These are phyloP conservation scores for Acacia concinna DNA, from an alignment of 331 rosid species.

Conservation along the genomic window DNA sequence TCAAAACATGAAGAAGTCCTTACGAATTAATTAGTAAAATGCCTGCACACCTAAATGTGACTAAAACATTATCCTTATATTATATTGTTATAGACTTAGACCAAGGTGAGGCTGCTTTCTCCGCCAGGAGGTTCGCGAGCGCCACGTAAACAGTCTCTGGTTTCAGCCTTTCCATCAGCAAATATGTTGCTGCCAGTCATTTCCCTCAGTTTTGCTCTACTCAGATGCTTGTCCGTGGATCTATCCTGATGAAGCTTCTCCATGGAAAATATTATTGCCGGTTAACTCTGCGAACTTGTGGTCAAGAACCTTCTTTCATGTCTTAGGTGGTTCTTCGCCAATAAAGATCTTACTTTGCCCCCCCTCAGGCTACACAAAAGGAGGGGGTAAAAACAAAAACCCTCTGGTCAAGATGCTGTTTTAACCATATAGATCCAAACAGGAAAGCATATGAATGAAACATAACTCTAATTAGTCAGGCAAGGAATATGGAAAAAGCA, in stretches of 20 bases:
- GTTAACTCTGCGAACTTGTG: conserved; percentile 85
- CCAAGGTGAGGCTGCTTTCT: conserved; percentile 75
- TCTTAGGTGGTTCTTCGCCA: conserved; percentile 56
- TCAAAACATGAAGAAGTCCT: conserved; percentile 33
- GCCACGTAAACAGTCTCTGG: conserved; percentile 63
- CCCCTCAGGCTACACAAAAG: conserved; percentile 61
- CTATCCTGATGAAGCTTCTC: conserved; percentile 63
- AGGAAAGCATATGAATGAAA: neutral
- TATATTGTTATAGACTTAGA: conserved; percentile 40
- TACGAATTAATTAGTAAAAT: conserved; percentile 20
- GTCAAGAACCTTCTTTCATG: conserved; percentile 61
- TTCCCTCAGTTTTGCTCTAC: conserved; percentile 80
- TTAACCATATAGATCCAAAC: neutral
- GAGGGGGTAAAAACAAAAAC: neutral
- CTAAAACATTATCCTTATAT: neutral
- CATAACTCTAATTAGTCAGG: neutral
- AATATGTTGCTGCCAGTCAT: conserved; percentile 89
- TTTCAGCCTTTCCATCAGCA: conserved; percentile 73
- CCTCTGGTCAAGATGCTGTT: conserved; percentile 15
- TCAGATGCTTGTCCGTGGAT: conserved; percentile 57
- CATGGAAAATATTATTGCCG: conserved; percentile 75
- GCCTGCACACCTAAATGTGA: conserved; percentile 6
- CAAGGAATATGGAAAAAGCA: neutral
- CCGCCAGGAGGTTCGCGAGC: conserved; percentile 86
- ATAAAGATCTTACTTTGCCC: conserved; percentile 66